phyloP scores from a whole-genome alignment of 2,329 filamentous ascomycete species.

The Endothia cerciana region DNA sequence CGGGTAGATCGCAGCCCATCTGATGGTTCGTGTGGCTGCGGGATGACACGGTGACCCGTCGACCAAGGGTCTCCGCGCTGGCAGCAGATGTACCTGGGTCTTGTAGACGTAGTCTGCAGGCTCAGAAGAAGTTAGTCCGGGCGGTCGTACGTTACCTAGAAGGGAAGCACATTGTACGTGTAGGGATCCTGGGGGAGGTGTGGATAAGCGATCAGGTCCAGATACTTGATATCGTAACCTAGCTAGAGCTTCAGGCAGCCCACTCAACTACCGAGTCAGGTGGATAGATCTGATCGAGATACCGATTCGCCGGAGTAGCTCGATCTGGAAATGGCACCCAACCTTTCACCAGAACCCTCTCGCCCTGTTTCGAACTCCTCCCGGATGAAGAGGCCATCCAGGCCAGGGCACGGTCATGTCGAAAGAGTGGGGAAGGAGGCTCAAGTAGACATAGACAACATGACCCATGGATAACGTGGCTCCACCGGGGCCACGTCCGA shows the following conservation, averaged over 20 bases:
- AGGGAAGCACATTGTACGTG: not conserved
- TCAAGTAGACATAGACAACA: slow-evolving; percentile 32
- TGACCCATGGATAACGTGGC: slow-evolving; percentile 42
- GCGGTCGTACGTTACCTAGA: not conserved
- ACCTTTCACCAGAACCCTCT: not conserved
- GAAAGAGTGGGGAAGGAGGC: slow-evolving; percentile 25
- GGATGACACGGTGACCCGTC: slow-evolving; percentile 20
- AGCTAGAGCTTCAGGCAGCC: not conserved
- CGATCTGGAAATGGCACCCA: not conserved
- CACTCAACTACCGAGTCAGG: not conserved
- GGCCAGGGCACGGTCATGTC: not conserved
- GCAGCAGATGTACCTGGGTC: slow-evolving; percentile 16
- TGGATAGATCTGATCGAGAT: slow-evolving; percentile 8
- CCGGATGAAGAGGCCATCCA: not conserved
- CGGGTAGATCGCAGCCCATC: slow-evolving; percentile 18
- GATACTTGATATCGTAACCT: no score
- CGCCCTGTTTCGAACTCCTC: not conserved
- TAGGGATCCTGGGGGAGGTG: not conserved
- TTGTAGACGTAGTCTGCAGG: no score
- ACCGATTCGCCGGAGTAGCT: not conserved
- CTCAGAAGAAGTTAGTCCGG: not conserved
- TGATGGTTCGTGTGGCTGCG: slow-evolving; percentile 23
- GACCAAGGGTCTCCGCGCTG: slow-evolving; percentile 4
- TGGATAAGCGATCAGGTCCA: not conserved
- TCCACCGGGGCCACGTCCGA: slow-evolving; percentile 34